These are phyloP conservation scores for Mortierella sp. DNA, from an alignment of 371 early-diverging fungal genomes.

Conservation along the genomic window DNA sequence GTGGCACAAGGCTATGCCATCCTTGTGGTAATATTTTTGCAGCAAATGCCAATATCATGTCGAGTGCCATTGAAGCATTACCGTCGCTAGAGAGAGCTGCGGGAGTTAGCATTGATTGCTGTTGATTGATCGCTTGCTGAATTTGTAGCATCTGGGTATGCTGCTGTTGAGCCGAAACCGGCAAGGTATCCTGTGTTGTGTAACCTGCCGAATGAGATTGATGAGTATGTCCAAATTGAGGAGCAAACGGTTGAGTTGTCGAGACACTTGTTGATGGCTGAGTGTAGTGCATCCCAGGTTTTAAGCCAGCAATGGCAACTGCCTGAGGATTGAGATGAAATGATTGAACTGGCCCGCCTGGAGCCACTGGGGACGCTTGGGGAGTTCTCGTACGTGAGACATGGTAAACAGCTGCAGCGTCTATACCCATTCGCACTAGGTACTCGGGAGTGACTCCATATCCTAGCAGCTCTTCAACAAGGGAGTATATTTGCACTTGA, in stretches of 20 bases:
- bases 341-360: not conserved
- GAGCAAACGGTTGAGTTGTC: not conserved
- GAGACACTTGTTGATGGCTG: not conserved
- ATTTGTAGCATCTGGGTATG: not conserved
- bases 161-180: not conserved
- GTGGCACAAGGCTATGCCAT: slow-evolving; percentile 15
- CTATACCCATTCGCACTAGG: slow-evolving; percentile 25
- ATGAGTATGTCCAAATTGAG: not conserved
- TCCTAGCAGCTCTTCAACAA: slow-evolving; percentile 24
- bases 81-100: not conserved
- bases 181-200: not conserved
- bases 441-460: slow-evolving; percentile 29
- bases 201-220: not conserved
- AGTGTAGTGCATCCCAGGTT: not conserved
- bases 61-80: slow-evolving; percentile 11
- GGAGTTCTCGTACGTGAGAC: slow-evolving; percentile 11
- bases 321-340: not conserved
- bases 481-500: slow-evolving; percentile 3
- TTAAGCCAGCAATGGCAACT: not conserved
- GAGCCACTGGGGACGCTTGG: not conserved
- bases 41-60: slow-evolving; percentile 27
- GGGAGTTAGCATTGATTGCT: not conserved
- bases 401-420: slow-evolving; percentile 8
- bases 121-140: not conserved
- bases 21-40: slow-evolving; percentile 24